phyloP scores from a whole-genome alignment of 2,329 filamentous ascomycete species.

The Xylariaceae sp. region DNA sequence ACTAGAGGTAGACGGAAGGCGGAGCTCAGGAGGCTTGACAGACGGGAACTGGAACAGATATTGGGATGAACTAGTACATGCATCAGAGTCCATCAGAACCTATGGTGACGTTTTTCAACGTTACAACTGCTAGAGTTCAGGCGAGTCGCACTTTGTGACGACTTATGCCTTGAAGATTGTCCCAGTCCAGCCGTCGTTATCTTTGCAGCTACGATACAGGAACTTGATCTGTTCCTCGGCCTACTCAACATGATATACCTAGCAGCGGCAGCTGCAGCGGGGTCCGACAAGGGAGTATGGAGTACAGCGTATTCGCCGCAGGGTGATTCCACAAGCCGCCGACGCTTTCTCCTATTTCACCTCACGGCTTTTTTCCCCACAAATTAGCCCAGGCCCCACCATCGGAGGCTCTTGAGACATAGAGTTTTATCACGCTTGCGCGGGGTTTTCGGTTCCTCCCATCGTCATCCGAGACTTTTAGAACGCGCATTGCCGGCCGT shows the following conservation, averaged over 20 bases:
- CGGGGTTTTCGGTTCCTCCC: not conserved
- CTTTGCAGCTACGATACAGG: not conserved
- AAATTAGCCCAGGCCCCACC: slow-evolving; percentile 1
- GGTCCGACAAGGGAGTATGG: slow-evolving; percentile 4
- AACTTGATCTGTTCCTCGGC: slow-evolving; percentile 1
- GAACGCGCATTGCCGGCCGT: not conserved
- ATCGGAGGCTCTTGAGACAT: slow-evolving; percentile 17
- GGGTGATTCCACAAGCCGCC: slow-evolving; percentile 21
- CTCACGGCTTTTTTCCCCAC: not conserved
- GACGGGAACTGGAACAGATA: not conserved
- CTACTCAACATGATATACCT: not conserved
- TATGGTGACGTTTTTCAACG: not conserved
- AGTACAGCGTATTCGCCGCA: slow-evolving; percentile 12
- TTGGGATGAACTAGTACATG: not conserved
- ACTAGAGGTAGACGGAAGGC: slow-evolving; percentile 32
- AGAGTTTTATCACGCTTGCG: slow-evolving; percentile 11
- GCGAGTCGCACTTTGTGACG: not conserved
- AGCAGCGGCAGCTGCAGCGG: not conserved
- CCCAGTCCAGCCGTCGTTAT: not conserved
- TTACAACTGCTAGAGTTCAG: not conserved
- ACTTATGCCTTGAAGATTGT: not conserved
- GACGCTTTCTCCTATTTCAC: slow-evolving; percentile 7
- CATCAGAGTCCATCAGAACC: not conserved
- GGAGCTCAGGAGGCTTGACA: not conserved
- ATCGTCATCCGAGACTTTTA: not conserved